These are phyloP conservation scores for Raffaelea albimanens DNA, from an alignment of 2,329 filamentous ascomycete species.

Conservation along the genomic window DNA sequence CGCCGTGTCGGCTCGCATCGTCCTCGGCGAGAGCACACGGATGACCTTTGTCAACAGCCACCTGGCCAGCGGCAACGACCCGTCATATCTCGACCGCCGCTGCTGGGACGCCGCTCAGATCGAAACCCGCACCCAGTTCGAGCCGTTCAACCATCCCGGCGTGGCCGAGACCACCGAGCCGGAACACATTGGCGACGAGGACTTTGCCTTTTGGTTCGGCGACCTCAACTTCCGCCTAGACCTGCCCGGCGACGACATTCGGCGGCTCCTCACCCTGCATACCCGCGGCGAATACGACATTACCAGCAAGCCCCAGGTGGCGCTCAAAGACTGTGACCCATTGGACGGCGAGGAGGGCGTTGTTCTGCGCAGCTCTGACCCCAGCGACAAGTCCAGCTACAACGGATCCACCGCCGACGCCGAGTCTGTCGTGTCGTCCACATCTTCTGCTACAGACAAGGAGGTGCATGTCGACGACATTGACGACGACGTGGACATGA, in stretches of 20 bases:
- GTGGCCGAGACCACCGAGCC: slow-evolving; percentile 51
- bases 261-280: slow-evolving; percentile 73
- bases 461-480: background rate
- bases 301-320: slow-evolving; percentile 13
- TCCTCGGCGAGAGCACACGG: slow-evolving; percentile 82
- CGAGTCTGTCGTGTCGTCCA: too few species aligned
- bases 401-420: background rate
- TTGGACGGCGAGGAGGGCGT: slow-evolving; percentile 42
- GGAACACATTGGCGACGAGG: slow-evolving; percentile 74
- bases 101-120: slow-evolving; percentile 89
- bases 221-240: slow-evolving; percentile 91
- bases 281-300: slow-evolving; percentile 65
- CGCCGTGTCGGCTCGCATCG: slow-evolving; percentile 68
- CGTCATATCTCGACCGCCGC: slow-evolving; percentile 66
- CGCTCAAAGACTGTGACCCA: slow-evolving; percentile 15
- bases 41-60: slow-evolving; percentile 89
- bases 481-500: background rate
- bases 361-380: slow-evolving; percentile 29
- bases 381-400: slow-evolving; percentile 30
- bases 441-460: too few species aligned
- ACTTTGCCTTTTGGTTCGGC: slow-evolving; percentile 93
- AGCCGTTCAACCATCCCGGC: slow-evolving; percentile 55
- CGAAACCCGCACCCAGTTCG: slow-evolving; percentile 64
- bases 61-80: slow-evolving; percentile 77
- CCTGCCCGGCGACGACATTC: slow-evolving; percentile 82